A percentile compares a stretch with the other conserved stretches of the same genome.
phyloP scores from a whole-genome alignment of 345 rosid species.

The Corchorus olitorius region DNA sequence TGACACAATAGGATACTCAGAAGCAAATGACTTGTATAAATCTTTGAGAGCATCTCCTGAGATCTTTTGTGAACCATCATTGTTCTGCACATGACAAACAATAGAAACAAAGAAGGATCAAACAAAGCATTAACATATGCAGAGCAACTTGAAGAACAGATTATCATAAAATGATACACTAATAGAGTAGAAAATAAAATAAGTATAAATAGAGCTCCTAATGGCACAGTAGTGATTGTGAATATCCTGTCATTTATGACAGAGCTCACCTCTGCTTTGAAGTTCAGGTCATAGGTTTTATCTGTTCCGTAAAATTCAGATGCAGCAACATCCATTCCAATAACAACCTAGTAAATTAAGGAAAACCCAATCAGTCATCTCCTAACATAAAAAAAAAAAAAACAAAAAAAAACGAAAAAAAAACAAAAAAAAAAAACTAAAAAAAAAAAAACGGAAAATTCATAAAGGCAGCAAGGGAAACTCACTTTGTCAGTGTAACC shows the following conservation, averaged over 20 bases:
- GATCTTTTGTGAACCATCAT: slow-evolving; percentile 86
- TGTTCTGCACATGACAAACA: slow-evolving; percentile 49
- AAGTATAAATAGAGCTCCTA: not conserved
- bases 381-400: not conserved
- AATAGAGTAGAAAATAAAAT: too few relatives aligned
- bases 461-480: not conserved
- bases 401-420: too few relatives aligned
- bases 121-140: not conserved
- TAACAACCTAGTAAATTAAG: slow-evolving; percentile 70
- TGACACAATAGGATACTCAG: slow-evolving; percentile 92
- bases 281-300: slow-evolving; percentile 84
- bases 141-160: not conserved
- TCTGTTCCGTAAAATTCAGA: slow-evolving; percentile 86
- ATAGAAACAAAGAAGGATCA: not conserved
- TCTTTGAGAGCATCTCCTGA: slow-evolving; percentile 86
- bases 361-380: not conserved
- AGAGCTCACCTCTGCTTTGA: slow-evolving; percentile 71
- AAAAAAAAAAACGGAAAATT: not conserved
- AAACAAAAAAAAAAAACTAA: too few relatives aligned
- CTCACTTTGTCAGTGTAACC: slow-evolving; percentile 87
- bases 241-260: not conserved
- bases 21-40: slow-evolving; percentile 79
- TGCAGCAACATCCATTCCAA: slow-evolving; percentile 99
- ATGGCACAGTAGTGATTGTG: not conserved
- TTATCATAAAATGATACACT: not conserved